Evolutionary conservation across 1,284 basidiomycete genomes (phyloP).

Genomic region (Marasmius oreades): DNA sequence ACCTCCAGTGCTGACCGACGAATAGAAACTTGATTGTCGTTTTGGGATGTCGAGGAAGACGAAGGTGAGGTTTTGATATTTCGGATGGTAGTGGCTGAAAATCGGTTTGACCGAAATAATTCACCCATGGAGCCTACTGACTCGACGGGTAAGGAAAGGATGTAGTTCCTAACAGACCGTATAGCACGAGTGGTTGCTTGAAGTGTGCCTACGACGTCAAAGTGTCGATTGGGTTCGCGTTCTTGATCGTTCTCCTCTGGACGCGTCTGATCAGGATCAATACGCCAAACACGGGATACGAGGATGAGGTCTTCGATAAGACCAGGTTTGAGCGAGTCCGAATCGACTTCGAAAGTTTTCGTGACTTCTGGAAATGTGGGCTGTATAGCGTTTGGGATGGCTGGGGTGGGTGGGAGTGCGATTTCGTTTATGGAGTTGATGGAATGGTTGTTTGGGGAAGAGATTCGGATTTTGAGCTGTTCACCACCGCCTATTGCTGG

Average conservation of each 20-base stretch:
- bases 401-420: constrained; percentile 68
- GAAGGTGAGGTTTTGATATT: not conserved
- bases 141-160: constrained; percentile 76
- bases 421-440: constrained; percentile 43
- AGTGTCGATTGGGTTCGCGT: constrained; percentile 12
- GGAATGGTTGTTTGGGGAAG: constrained; percentile 36
- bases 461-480: constrained; percentile 19
- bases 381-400: constrained; percentile 42
- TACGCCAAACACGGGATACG: constrained; percentile 54
- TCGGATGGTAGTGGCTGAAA: constrained; percentile 1
- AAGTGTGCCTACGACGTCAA: constrained; percentile 64
- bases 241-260: too few relatives aligned
- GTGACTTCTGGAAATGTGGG: constrained; percentile 48
- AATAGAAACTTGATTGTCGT: constrained; percentile 65
- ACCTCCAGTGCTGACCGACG: constrained; percentile 75
- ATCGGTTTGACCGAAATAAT: constrained; percentile 25
- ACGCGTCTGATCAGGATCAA: constrained; percentile 24
- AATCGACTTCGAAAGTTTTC: constrained; percentile 67
- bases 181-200: constrained; percentile 75
- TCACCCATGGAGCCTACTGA: constrained; percentile 49
- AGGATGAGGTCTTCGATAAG: constrained; percentile 69
- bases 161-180: constrained; percentile 76
- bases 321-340: constrained; percentile 65
- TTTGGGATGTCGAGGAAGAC: constrained; percentile 21
- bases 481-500: constrained; percentile 65